Conservation (phyloP, 148 eudicot species). For the Camellia granthamiana region DNA sequence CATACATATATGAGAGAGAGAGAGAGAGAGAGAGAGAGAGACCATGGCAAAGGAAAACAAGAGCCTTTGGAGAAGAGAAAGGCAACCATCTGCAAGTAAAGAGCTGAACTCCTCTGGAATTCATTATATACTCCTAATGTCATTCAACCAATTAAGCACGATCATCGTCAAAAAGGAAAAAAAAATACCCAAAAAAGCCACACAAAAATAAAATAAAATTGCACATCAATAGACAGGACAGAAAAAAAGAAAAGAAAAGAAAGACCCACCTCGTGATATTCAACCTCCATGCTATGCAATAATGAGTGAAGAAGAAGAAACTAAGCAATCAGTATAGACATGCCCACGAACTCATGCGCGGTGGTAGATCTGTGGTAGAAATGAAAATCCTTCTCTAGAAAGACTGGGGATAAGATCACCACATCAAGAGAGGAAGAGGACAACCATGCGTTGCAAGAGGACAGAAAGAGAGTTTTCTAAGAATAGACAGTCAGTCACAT, state of each 20-base stretch:
- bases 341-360: background rate
- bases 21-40: conserved; percentile 24
- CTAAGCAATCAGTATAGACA: background rate
- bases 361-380: background rate
- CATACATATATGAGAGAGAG: background rate
- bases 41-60: conserved; percentile 99
- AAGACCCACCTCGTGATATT: conserved; percentile 70
- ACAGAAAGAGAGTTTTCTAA: background rate
- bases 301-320: background rate
- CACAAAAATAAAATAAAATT: conserved; percentile 10
- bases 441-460: conserved; percentile 2
- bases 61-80: conserved; percentile 82
- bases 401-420: background rate
- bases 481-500: background rate
- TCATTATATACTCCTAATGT: conserved; percentile 62
- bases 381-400: background rate
- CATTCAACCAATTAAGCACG: background rate
- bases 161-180: background rate
- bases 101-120: conserved; percentile 79
- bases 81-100: conserved; percentile 99
- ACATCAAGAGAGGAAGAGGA: background rate
- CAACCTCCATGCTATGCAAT: conserved; percentile 50
- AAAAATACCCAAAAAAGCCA: conserved; percentile 5
- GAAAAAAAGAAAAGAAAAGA: background rate
- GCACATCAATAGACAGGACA: background rate